Percentiles rank a stretch among this genome's conserved stretches.
phyloP scores from a whole-genome alignment of 164 flowering plant species.

The grape (Vitis vinifera) region DNA sequence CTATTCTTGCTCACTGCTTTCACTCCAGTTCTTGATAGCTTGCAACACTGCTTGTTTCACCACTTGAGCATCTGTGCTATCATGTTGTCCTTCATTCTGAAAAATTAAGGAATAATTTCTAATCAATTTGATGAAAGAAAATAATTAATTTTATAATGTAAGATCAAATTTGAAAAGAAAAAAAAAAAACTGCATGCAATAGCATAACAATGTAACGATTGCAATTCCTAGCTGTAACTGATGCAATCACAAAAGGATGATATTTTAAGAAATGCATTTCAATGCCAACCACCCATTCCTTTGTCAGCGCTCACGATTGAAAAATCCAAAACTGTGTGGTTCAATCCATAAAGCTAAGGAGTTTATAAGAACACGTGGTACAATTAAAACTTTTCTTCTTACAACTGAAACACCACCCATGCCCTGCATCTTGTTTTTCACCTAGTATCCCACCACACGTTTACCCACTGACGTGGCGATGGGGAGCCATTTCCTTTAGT shows the following conservation, averaged over 20 bases:
- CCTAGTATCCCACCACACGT: too few species aligned
- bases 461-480: too few species aligned
- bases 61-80: constrained; percentile 52
- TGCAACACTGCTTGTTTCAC: constrained; percentile 61
- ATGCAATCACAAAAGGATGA: background rate
- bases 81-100: constrained; percentile 34
- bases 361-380: too few species aligned
- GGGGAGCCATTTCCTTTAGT: too few species aligned
- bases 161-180: background rate
- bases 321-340: constrained; percentile 11
- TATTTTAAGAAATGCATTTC: background rate
- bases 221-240: background rate
- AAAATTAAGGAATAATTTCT: background rate
- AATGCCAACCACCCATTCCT: constrained; percentile 8
- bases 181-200: background rate
- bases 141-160: too few species aligned
- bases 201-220: background rate
- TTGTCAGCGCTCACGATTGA: background rate
- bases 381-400: too few species aligned
- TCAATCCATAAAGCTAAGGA: background rate
- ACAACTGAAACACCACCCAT: too few species aligned
- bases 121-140: background rate
- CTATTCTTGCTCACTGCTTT: constrained; percentile 22
- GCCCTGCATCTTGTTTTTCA: too few species aligned
- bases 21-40: constrained; percentile 60